Evolutionary conservation across 2,329 filamentous ascomycete species (phyloP).

Genomic region (Colletotrichum australisinense): DNA sequence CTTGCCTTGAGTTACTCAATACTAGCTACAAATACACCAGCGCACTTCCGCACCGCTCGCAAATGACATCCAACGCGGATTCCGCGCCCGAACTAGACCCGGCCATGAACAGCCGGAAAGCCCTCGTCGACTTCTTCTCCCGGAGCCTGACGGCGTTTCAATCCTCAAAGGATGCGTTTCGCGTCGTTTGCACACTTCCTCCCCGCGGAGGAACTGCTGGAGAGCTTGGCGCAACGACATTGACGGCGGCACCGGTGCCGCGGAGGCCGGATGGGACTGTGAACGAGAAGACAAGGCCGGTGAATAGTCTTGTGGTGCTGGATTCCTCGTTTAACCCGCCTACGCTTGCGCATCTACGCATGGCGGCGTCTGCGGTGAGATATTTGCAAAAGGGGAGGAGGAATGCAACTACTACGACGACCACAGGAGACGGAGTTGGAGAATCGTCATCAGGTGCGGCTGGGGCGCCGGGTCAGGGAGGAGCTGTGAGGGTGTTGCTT

Average conservation of each 20-base stretch:
- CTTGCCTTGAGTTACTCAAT: not conserved
- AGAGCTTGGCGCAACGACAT: not conserved
- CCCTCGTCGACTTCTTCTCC: constrained; percentile 54
- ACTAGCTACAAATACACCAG: too few relatives aligned
- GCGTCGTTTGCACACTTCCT: constrained; percentile 56
- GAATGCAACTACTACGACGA: too few relatives aligned
- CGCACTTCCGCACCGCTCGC: not conserved
- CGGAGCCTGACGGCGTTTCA: constrained; percentile 58
- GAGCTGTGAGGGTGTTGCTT: constrained; percentile 60
- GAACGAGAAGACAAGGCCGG: not conserved
- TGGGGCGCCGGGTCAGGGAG: not conserved
- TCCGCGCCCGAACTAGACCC: not conserved
- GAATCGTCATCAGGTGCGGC: not conserved
- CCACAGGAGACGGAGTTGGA: not conserved
- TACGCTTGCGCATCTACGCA: constrained; percentile 69
- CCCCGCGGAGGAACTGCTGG: not conserved
- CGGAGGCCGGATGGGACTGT: not conserved
- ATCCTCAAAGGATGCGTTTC: constrained; percentile 54
- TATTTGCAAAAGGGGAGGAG: not conserved
- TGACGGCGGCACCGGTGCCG: constrained; percentile 37
- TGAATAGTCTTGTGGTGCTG: constrained; percentile 63
- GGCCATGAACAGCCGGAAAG: constrained; percentile 37
- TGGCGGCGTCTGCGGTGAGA: constrained; percentile 62
- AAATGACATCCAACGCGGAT: not conserved
- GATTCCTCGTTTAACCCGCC: constrained; percentile 79